These are phyloP conservation scores for Candida vaughaniae DNA, from an alignment of 805 yeast species.

Conservation along the genomic window DNA sequence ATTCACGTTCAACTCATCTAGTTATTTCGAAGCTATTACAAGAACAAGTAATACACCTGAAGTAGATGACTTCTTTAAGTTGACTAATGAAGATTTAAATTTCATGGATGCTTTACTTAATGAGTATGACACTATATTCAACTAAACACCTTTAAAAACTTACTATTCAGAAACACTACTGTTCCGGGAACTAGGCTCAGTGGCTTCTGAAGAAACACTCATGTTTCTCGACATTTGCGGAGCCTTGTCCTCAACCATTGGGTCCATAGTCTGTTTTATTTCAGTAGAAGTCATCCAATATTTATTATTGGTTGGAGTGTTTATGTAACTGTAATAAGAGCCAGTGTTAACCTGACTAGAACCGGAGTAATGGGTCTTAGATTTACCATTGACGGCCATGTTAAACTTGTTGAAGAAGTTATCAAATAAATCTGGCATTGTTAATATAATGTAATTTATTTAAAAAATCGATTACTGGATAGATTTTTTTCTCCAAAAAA, in stretches of 20 bases:
- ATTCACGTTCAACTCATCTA: not conserved
- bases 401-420: slow-evolving; percentile 34
- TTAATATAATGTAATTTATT: not conserved
- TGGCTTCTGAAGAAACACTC: slow-evolving; percentile 8
- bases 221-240: slow-evolving; percentile 6
- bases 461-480: not conserved
- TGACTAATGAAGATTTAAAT: slow-evolving; percentile 19
- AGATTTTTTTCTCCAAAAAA: not conserved
- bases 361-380: slow-evolving; percentile 30
- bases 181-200: slow-evolving; percentile 6
- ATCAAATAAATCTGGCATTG: slow-evolving; percentile 39
- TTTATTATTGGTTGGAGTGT: slow-evolving; percentile 35
- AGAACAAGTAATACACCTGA: not conserved
- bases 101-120: slow-evolving; percentile 18
- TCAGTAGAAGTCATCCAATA: slow-evolving; percentile 30
- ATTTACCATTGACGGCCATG: slow-evolving; percentile 31
- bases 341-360: slow-evolving; percentile 38
- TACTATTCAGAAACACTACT: slow-evolving; percentile 11
- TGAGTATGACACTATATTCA: slow-evolving; percentile 9
- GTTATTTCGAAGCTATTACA: too few species aligned
- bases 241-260: not conserved
- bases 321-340: slow-evolving; percentile 34
- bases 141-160: slow-evolving; percentile 1
- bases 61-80: slow-evolving; percentile 1
- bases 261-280: slow-evolving; percentile 1